These are phyloP conservation scores for Blepharisma japonicum DNA, from an alignment of 73 alveolate species.

Conservation along the genomic window DNA sequence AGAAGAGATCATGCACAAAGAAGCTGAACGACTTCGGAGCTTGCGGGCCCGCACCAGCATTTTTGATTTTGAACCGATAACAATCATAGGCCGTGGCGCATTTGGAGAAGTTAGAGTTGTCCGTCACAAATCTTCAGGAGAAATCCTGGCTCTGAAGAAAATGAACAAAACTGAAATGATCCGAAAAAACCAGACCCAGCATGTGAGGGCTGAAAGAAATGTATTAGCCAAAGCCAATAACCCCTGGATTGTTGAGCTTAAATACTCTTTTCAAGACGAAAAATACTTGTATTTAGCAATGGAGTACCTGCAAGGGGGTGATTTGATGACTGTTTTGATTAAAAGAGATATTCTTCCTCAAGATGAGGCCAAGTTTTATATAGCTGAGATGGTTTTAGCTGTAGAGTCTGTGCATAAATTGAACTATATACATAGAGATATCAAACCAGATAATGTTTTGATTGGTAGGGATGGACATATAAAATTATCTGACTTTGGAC, in stretches of 20 bases:
- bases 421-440: constrained; percentile 81
- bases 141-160: constrained; percentile 55
- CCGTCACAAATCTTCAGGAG: constrained; percentile 40
- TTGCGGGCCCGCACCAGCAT: too few relatives aligned
- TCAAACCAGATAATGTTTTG: constrained; percentile 80
- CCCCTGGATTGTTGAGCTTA: constrained; percentile 50
- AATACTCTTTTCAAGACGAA: constrained; percentile 49
- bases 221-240: constrained; percentile 57
- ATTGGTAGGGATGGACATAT: constrained; percentile 74
- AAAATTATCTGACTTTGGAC: constrained; percentile 61
- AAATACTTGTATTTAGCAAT: constrained; percentile 50
- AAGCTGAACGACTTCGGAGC: too few relatives aligned
- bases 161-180: constrained; percentile 70
- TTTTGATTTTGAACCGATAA: constrained; percentile 57
- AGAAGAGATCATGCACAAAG: too few relatives aligned
- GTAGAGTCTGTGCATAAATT: constrained; percentile 81
- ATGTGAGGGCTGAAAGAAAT: constrained; percentile 76
- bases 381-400: constrained; percentile 77
- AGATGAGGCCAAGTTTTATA: constrained; percentile 77
- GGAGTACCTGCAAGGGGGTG: constrained; percentile 59
- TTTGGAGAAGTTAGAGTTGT: constrained; percentile 80
- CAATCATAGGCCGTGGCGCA: constrained; percentile 84
- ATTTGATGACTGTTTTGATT: constrained; percentile 76
- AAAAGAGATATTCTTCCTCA: constrained; percentile 79
- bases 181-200: constrained; percentile 50